Evolutionary conservation across 176 grass and related monocot genomes (phyloP).

Genomic region (Eragrostis curvula): DNA sequence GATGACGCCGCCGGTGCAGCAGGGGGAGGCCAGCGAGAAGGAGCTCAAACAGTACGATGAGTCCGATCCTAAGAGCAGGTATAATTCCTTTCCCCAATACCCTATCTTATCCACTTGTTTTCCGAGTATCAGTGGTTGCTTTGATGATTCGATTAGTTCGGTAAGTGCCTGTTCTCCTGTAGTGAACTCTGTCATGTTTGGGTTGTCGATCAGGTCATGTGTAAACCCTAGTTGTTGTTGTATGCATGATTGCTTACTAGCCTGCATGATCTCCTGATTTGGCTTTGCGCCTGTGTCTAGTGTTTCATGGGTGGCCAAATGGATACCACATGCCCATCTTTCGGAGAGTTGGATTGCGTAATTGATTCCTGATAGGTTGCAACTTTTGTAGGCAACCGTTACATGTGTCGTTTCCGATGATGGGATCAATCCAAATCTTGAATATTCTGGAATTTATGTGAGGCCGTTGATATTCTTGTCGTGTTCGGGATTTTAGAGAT

Average conservation of each 20-base stretch:
- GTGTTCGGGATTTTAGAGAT: background rate
- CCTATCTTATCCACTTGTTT: background rate
- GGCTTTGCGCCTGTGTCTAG: background rate
- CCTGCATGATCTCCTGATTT: background rate
- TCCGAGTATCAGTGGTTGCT: background rate
- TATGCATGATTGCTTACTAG: background rate
- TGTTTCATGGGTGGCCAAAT: background rate
- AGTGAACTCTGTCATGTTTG: background rate
- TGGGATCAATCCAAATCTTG: background rate
- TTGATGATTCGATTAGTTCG: background rate
- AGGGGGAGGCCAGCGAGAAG: conserved; percentile 77
- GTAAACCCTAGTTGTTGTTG: background rate
- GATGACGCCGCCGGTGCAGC: conserved; percentile 76
- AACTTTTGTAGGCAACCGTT: too few species aligned
- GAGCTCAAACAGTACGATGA: conserved; percentile 71
- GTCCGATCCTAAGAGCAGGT: conserved; percentile 80
- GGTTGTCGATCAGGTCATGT: background rate
- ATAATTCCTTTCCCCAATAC: background rate
- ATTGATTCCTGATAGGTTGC: background rate
- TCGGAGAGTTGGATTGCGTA: background rate
- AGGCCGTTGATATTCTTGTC: background rate
- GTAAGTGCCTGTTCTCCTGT: background rate
- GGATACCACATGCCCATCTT: background rate
- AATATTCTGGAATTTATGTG: background rate
- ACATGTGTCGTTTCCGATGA: background rate